Evolutionary conservation across 805 yeast genomes (phyloP).

Genomic region (Myxozyma mucilagina): DNA sequence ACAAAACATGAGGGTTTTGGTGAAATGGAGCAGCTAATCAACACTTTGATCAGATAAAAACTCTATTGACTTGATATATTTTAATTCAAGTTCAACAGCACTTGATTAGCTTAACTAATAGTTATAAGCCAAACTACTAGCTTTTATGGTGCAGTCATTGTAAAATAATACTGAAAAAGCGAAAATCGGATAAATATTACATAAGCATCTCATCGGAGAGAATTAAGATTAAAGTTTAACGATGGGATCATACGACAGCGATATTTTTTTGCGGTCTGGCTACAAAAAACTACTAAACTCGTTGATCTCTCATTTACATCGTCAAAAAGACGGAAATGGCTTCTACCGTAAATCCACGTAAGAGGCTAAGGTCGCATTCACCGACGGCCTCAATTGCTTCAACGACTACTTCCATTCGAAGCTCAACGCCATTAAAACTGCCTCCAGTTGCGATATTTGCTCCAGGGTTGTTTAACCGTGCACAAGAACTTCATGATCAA

Average conservation of each 20-base stretch:
- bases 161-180: no score
- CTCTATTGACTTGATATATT: no score
- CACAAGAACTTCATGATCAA: conserved; percentile 13
- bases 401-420: conserved; percentile 7
- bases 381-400: conserved; percentile 25
- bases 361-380: conserved; percentile 21
- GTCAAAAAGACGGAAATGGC: neutral
- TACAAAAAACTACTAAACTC: neutral
- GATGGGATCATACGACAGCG: conserved; percentile 5
- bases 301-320: neutral
- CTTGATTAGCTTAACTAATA: no score
- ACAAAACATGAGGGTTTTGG: no score
- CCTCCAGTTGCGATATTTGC: conserved; percentile 15
- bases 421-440: conserved; percentile 3
- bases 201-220: neutral
- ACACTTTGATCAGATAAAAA: no score
- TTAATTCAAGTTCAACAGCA: no score
- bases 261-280: neutral
- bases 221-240: conserved; percentile 2
- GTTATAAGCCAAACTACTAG: no score
- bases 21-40: no score
- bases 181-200: no score
- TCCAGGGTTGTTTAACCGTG: conserved; percentile 21
- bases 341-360: conserved; percentile 9
- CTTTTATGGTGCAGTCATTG: no score